Conservation (phyloP, 2,329 filamentous ascomycete species). For the Graphilbum sp. region DNA sequence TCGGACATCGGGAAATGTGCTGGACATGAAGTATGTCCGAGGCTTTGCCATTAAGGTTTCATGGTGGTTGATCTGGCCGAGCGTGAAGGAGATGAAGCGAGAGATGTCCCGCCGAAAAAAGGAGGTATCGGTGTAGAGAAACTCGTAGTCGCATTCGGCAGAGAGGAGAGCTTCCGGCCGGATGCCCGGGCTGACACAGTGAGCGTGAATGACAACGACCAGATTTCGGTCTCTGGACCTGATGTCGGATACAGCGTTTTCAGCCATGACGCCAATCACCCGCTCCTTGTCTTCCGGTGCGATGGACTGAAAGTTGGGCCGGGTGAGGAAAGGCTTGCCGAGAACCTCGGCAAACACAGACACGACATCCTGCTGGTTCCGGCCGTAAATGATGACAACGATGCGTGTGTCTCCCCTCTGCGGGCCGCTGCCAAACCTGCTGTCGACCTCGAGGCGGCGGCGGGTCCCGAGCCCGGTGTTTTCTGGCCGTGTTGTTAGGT, state of each 20-base stretch:
- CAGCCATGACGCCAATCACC: slow-evolving; percentile 50
- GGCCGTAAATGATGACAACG: slow-evolving; percentile 52
- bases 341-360: slow-evolving; percentile 63
- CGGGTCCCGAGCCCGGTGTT: neutral
- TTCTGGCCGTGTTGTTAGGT: neutral
- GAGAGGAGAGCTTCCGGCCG: slow-evolving; percentile 51
- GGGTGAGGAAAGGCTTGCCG: slow-evolving; percentile 52
- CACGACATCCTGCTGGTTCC: slow-evolving; percentile 58
- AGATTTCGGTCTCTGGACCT: slow-evolving; percentile 38
- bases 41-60: slow-evolving; percentile 61
- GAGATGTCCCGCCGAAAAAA: slow-evolving; percentile 63
- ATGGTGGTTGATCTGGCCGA: slow-evolving; percentile 67
- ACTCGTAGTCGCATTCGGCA: slow-evolving; percentile 65
- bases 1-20: slow-evolving; percentile 73
- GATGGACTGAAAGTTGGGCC: slow-evolving; percentile 36
- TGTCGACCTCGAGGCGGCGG: slow-evolving; percentile 16
- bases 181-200: slow-evolving; percentile 56
- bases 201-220: slow-evolving; percentile 57
- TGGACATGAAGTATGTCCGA: slow-evolving; percentile 72
- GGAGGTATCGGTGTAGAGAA: slow-evolving; percentile 58
- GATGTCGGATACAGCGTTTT: slow-evolving; percentile 40
- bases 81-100: slow-evolving; percentile 61
- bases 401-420: slow-evolving; percentile 39
- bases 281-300: slow-evolving; percentile 38
- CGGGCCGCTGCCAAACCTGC: slow-evolving; percentile 27